Conservation (phyloP, 2,329 filamentous ascomycete species). For the Monosporascus sp. region DNA sequence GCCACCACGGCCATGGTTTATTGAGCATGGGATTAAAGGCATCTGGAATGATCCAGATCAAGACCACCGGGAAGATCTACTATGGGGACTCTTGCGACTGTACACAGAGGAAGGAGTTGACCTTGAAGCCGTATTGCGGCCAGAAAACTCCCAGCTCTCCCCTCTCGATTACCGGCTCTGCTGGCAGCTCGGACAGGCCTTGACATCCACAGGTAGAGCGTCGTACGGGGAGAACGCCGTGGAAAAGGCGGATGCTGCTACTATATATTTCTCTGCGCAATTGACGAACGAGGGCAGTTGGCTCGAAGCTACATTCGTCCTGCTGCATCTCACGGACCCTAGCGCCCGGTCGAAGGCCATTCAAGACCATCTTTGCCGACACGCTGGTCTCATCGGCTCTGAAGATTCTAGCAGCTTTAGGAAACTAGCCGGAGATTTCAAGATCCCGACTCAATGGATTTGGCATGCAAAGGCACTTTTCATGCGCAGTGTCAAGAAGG, state of each 20-base stretch:
- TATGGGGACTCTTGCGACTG: conserved; percentile 82
- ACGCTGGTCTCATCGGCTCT: conserved; percentile 61
- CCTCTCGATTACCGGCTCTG: conserved; percentile 69
- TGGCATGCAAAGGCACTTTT: conserved; percentile 82
- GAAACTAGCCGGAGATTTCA: conserved; percentile 57
- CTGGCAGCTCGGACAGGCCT: conserved; percentile 77
- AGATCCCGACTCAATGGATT: conserved; percentile 72
- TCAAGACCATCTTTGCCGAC: conserved; percentile 67
- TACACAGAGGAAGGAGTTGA: conserved; percentile 57
- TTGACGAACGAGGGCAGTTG: conserved; percentile 61
- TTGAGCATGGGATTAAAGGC: conserved; percentile 51
- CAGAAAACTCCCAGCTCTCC: conserved; percentile 70
- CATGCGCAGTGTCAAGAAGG: conserved; percentile 66
- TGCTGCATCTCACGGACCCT: conserved; percentile 66
- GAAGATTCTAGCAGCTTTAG: conserved; percentile 51
- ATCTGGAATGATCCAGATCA: conserved; percentile 57
- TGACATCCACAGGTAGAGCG: conserved; percentile 46
- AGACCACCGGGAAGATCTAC: conserved; percentile 63
- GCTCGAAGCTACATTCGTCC: conserved; percentile 68
- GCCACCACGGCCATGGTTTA: conserved; percentile 66
- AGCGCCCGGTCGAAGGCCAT: conserved; percentile 60
- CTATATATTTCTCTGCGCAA: conserved; percentile 59
- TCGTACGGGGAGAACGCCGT: conserved; percentile 48
- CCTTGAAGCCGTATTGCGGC: conserved; percentile 67
- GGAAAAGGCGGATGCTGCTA: conserved; percentile 60